Evolutionary conservation across 1,284 basidiomycete genomes (phyloP).

Genomic region (Rhodotorula sp.): DNA sequence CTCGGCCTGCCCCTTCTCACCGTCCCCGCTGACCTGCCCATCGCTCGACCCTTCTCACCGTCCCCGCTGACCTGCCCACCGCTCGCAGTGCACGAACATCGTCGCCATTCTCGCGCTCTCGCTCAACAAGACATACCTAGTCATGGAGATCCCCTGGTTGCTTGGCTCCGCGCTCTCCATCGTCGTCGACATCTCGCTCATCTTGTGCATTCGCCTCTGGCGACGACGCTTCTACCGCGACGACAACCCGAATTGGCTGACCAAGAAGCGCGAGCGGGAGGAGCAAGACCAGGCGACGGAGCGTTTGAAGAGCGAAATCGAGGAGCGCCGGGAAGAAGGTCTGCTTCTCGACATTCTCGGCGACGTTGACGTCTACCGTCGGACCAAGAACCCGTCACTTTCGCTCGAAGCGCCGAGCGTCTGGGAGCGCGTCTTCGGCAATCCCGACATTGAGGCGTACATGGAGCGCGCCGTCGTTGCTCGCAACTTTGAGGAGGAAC

Average conservation of each 20-base stretch:
- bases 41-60: too few species aligned
- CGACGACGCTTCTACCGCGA: background rate
- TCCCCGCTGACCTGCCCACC: too few species aligned
- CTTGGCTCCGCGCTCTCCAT: slow-evolving; percentile 8
- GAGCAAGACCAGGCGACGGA: background rate
- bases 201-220: background rate
- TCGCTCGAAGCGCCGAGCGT: too few species aligned
- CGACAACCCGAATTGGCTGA: background rate
- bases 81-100: too few species aligned
- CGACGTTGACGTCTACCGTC: background rate
- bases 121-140: background rate
- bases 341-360: background rate
- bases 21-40: too few species aligned
- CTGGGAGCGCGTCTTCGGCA: too few species aligned
- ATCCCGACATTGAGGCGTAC: too few species aligned
- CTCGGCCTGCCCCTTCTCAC: too few species aligned
- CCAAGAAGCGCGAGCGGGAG: background rate
- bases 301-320: background rate
- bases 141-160: slow-evolving; percentile 1
- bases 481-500: too few species aligned
- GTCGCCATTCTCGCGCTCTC: too few species aligned
- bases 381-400: too few species aligned
- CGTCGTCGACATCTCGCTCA: background rate
- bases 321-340: background rate
- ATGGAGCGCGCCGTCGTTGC: too few species aligned